These are phyloP conservation scores for Mycena rosella DNA, from an alignment of 768 basidiomycete species.

Conservation along the genomic window DNA sequence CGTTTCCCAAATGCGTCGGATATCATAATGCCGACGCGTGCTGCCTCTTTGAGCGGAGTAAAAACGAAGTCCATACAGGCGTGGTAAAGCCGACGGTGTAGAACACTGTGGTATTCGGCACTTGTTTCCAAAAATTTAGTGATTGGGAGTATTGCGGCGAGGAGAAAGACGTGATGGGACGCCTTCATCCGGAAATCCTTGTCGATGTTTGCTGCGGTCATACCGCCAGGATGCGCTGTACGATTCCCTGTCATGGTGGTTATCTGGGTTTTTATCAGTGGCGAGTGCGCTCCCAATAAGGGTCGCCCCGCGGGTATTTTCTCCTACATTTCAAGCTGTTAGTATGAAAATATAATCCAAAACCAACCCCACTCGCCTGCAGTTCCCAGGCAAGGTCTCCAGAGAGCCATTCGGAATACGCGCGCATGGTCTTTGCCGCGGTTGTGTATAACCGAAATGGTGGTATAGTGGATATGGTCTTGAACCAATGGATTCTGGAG, in stretches of 20 bases:
- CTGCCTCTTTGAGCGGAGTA: slow-evolving; percentile 46
- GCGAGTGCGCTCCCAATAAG: slow-evolving; percentile 46
- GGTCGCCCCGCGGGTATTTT: slow-evolving; percentile 40
- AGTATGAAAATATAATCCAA: no score
- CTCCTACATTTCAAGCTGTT: slow-evolving; percentile 2
- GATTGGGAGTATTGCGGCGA: slow-evolving; percentile 48
- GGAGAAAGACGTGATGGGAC: slow-evolving; percentile 44
- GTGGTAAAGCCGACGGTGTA: slow-evolving; percentile 47
- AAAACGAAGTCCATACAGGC: slow-evolving; percentile 45
- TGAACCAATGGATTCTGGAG: slow-evolving; percentile 42
- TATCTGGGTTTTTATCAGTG: slow-evolving; percentile 51
- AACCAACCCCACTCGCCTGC: slow-evolving; percentile 35
- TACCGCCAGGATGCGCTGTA: slow-evolving; percentile 46
- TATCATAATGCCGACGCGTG: slow-evolving; percentile 44
- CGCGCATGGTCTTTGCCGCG: neutral
- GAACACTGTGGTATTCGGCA: slow-evolving; percentile 40
- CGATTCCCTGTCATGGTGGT: slow-evolving; percentile 46
- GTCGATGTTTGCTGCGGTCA: slow-evolving; percentile 49
- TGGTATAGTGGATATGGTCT: slow-evolving; percentile 39
- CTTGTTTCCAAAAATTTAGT: slow-evolving; percentile 42
- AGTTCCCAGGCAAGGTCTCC: slow-evolving; percentile 14
- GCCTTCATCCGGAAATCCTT: slow-evolving; percentile 47
- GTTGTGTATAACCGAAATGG: neutral
- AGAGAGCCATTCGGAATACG: slow-evolving; percentile 5
- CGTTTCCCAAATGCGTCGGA: slow-evolving; percentile 42